These are phyloP conservation scores for Cyberlindnera sargentensis DNA, from an alignment of 805 yeast species.

Conservation along the genomic window DNA sequence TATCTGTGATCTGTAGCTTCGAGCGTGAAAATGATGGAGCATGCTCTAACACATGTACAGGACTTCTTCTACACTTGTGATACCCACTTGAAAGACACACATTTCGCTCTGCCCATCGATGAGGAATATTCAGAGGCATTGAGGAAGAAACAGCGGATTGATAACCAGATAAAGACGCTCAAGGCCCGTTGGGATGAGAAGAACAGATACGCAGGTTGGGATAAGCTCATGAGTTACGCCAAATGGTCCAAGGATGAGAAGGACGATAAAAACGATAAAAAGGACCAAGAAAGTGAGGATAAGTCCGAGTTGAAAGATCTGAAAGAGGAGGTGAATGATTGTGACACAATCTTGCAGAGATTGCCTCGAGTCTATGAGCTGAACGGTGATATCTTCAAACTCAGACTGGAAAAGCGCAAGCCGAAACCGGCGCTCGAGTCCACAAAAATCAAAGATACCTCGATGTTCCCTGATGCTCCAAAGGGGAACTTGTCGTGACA, in stretches of 20 bases:
- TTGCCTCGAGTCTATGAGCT: constrained; percentile 32
- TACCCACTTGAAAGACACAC: constrained; percentile 16
- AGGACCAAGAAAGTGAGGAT: constrained; percentile 13
- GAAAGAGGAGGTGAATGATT: constrained; percentile 1
- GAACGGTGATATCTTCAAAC: constrained; percentile 33
- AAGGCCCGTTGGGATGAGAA: constrained; percentile 23
- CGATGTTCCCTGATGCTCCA: constrained; percentile 31
- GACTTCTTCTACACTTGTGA: constrained; percentile 24
- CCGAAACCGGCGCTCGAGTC: constrained; percentile 20
- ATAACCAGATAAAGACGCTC: constrained; percentile 14
- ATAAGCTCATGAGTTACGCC: constrained; percentile 16
- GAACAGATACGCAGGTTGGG: constrained; percentile 21
- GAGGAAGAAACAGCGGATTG: constrained; percentile 14
- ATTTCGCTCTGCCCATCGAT: constrained; percentile 19
- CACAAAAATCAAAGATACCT: constrained; percentile 13
- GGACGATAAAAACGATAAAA: constrained; percentile 9
- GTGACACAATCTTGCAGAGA: constrained; percentile 18
- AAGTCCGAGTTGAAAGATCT: constrained; percentile 14
- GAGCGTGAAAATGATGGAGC: too few relatives aligned
- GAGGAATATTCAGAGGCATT: constrained; percentile 19
- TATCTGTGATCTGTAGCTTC: neutral
- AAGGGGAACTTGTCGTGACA: neutral
- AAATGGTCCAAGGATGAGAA: constrained; percentile 10
- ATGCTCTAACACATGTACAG: neutral
- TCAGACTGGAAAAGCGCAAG: constrained; percentile 27